Evolutionary conservation across 805 yeast genomes (phyloP), one percentile per base, ranked within the genome.

Genomic region (Candida vartiovaarae): DNA sequence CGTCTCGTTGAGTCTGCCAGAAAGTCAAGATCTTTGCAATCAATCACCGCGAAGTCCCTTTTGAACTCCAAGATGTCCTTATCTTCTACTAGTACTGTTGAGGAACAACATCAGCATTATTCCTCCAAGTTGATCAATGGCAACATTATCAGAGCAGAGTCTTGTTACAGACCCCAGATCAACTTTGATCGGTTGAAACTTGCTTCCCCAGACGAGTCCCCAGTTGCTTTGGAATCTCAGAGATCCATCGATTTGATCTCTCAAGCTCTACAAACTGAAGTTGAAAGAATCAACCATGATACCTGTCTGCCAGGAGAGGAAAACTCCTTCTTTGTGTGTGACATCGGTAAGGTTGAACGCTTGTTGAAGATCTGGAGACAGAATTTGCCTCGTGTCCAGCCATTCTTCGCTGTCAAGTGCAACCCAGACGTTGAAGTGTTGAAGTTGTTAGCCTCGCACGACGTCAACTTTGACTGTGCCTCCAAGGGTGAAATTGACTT

Each of bases 391-490:
- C 68, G 80, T 36, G 82, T 91, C 32, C 74, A 76, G 44, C 96
- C 97, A n/a, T 82, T 75, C 59, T 91, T 90, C 64, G 99, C 99
- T 20, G 93, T 91, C 53, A 91, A 91, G 66, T 91, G 98, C 68
- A 91, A 91, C 69, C 84, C 89, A 33, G 81, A 88, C 59, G 54
- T 66, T 6, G 66, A 66, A 43, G 78, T 91, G 9, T 61, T 91
- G 50, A 59, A 66, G 39, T 62, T 73, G 28, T 71, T 91, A 52
- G 79, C 77, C 3, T 48, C 65, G 4, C 63, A 81, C 50, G 95
- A 93, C 27, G 74, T 80, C 42, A 82, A 83, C 45, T 91, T 91
- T 59, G 99, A 91, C 62, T 91, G 99, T 67, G 98, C 98, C 5
- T 86, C 96, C 24, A 79, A 82, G 57, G 74, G 74, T 50, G 99